Conservation (phyloP, 2,329 filamentous ascomycete species). For the Endocalyx cinctus region DNA sequence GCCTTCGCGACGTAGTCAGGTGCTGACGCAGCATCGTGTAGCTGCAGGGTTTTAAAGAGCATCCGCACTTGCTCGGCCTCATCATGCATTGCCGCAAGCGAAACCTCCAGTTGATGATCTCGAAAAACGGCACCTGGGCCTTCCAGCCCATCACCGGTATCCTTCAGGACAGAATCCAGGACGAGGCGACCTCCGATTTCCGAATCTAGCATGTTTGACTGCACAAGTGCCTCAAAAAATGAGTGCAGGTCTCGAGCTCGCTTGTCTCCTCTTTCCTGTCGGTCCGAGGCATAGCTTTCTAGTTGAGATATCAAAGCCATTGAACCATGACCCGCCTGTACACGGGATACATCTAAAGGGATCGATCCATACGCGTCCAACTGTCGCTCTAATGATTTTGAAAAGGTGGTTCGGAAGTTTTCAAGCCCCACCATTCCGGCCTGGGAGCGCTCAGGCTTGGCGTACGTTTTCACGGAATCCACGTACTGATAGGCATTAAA, state of each 20-base stretch:
- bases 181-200: constrained; percentile 19
- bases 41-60: constrained; percentile 15
- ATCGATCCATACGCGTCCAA: constrained; percentile 21
- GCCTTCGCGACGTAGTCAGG: constrained; percentile 20
- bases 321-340: no score
- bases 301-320: constrained; percentile 14
- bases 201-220: constrained; percentile 17
- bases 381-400: constrained; percentile 13
- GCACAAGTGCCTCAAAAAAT: constrained; percentile 20
- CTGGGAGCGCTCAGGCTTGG: neutral
- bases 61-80: constrained; percentile 18
- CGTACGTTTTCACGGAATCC: neutral
- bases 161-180: constrained; percentile 20
- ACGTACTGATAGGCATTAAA: constrained; percentile 11
- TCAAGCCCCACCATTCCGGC: constrained; percentile 1
- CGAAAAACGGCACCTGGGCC: constrained; percentile 16
- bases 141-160: constrained; percentile 14
- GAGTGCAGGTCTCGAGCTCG: constrained; percentile 19
- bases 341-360: constrained; percentile 10
- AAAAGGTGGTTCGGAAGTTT: constrained; percentile 5
- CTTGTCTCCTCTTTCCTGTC: constrained; percentile 20
- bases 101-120: constrained; percentile 24
- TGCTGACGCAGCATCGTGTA: constrained; percentile 9
- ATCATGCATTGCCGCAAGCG: constrained; percentile 18
- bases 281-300: constrained; percentile 18